Evolutionary conservation across 2,329 filamentous ascomycete genomes (phyloP), one percentile per base, ranked within the genome.

Genomic region (Sporothrix euskadiensis): DNA sequence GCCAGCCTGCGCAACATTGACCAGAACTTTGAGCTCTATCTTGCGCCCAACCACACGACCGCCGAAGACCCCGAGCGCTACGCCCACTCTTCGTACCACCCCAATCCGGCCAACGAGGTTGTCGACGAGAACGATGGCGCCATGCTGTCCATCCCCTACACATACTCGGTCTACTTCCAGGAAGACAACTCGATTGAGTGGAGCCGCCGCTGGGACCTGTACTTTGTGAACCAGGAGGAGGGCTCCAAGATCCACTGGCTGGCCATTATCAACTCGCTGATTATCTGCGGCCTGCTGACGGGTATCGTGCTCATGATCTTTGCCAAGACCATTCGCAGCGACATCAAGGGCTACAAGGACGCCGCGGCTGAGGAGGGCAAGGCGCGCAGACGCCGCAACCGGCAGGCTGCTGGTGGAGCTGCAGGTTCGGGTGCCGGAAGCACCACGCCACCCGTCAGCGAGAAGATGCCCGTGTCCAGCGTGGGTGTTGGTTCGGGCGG

Each of bases 91-190:
- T 89, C 89, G 0, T 90, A 91, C 79, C 82, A 88, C 39, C 87
- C 86, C 0, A 83, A 88, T 73, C 84, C 85, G 56, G 85, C 86
- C 0, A 83, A 88, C 73, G 84, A 85, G 54, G 85, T 86, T 49
- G 83, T 85, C 57, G 88, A 90, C 69, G 84, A 87, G 32, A 88
- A 91, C 57, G 90, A 92, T 74, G 87, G 87, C 35, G 88, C 88
- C 16, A 92, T 85, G 1, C 81, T 96, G 69, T 89, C 87, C 1
- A 91, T 97, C 70, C 93, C 94, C 0, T 97, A 94, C 81, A 92
- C 93, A 0, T 97, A 97, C 82, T 95, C 93, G 3, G 91, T 97
- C 16, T 97, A 96, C 82, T 97, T 94, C 83, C 90, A 93, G 70
- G 92, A 97, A 80, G 93, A 97, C 75, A 88, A 91, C 57, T 88